Base-by-base conservation (phyloP, 306 rosid species). In the Bauhinia variegata region DNA sequence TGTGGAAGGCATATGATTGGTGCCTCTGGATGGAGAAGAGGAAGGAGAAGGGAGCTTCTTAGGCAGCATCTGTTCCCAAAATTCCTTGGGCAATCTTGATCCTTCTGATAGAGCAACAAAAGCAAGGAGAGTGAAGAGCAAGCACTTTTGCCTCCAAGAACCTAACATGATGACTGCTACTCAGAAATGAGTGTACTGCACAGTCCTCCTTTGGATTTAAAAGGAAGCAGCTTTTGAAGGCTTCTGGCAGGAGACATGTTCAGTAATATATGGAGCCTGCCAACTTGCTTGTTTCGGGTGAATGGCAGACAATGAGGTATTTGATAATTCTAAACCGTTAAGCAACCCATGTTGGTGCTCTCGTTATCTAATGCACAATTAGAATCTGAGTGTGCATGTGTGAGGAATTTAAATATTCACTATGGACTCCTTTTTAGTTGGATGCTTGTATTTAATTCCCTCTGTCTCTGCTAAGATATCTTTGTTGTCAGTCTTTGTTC, bases 21-120 rank as follows among this genome's bases (percentile, higher is more conserved):
- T 85, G 78, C 98, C 95, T 82, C 68, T 75, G 10, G 95, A 92
- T 6, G 98, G 98, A 23, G 98, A 82, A 6, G 98, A 92, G 15
- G 90, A 71, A 69, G 91, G 95, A 66, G 88, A 67, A 12, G 92
- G 92, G 2, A 85, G 87, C 92, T 84, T 89, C 92, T 92, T 92
- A 0, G 96, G 98, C 73, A 92, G 79, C 98, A 89, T 92, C 56
- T 89, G 96, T 32, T 87, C 77, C 87, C 88, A 92, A 17, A 39
- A 77, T 39, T 52, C 67, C 61, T 66, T 84, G 0, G 95, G 95
- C 18, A 85, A 41, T 59, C 98, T 89, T 65, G 96, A 74, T 5
- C 91, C 89, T 59, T 89, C 84, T 34, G 91, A 80, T 47, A 82
- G 49, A 79, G 85, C 68, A 52, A 81, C 36, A 65, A 78, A 64